phyloP scores from a whole-genome alignment of 129 eudicot species.

The Kitagawia praeruptora region DNA sequence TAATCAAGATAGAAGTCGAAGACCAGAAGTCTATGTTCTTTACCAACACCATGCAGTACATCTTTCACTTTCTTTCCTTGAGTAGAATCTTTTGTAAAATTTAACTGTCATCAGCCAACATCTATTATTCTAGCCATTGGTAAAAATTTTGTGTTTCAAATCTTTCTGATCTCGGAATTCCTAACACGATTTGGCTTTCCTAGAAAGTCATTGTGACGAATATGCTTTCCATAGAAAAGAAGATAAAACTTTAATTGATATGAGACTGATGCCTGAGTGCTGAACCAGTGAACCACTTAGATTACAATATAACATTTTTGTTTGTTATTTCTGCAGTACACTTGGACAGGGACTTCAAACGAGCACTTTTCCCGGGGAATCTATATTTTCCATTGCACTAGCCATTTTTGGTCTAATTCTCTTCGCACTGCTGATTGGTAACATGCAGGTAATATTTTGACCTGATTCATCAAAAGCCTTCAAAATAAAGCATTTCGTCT shows the following conservation, averaged over 20 bases:
- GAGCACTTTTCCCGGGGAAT: constrained; percentile 87
- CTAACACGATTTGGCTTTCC: not conserved
- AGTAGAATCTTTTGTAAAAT: not conserved
- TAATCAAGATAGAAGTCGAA: not conserved
- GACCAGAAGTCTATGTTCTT: not conserved
- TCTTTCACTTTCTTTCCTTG: not conserved
- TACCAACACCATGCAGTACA: not conserved
- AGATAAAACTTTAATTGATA: not conserved
- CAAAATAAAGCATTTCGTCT: not conserved
- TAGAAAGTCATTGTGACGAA: not conserved
- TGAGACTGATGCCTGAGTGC: not conserved
- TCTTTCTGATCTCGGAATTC: not conserved
- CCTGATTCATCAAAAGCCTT: not conserved
- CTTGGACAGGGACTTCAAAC: constrained; percentile 93
- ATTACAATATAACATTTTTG: not conserved
- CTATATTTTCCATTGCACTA: constrained; percentile 68
- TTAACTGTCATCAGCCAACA: not conserved
- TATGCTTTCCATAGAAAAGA: not conserved
- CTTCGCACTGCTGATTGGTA: constrained; percentile 85
- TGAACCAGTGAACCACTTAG: not conserved
- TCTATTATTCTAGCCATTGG: not conserved
- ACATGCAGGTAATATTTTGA: constrained; percentile 67
- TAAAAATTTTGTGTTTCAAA: not conserved
- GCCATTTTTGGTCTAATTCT: constrained; percentile 89
- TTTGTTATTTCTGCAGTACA: constrained; percentile 43